These are phyloP conservation scores for Murraya paniculata DNA, from an alignment of 345 rosid genomes.

Conservation along the genomic window DNA sequence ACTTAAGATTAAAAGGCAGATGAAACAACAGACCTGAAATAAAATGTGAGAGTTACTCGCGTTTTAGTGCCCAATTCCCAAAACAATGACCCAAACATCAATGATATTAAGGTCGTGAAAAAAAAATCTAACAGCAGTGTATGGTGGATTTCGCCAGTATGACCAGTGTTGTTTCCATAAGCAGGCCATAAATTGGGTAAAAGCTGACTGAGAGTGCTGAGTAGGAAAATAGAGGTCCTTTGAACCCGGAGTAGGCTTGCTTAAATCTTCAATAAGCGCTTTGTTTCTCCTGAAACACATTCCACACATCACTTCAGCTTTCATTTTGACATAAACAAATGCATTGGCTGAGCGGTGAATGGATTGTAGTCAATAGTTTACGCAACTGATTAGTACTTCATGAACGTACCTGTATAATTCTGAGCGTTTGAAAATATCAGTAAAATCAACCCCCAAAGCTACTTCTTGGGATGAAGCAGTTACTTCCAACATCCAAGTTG, in stretches of 20 bases:
- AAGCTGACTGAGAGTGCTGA: constrained; percentile 51
- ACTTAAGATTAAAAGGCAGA: background rate
- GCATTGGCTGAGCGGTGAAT: too few relatives aligned
- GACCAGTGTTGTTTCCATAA: constrained; percentile 75
- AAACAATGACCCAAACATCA: constrained; percentile 67
- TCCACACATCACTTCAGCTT: background rate
- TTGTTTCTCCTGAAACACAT: constrained; percentile 61
- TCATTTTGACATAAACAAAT: background rate
- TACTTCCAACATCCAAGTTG: constrained; percentile 89
- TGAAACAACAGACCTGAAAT: background rate
- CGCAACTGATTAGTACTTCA: background rate
- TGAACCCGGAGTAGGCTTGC: constrained; percentile 53
- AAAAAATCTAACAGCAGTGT: constrained; percentile 69
- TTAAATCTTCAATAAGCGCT: constrained; percentile 48
- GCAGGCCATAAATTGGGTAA: constrained; percentile 58
- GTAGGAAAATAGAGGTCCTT: constrained; percentile 55
- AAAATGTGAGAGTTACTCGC: constrained; percentile 30
- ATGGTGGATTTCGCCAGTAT: constrained; percentile 74
- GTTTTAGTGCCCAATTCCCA: constrained; percentile 67
- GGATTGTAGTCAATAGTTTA: background rate
- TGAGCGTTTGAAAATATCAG: constrained; percentile 54
- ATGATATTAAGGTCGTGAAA: constrained; percentile 50
- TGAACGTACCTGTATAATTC: constrained; percentile 48
- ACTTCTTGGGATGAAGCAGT: constrained; percentile 55
- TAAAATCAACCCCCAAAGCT: constrained; percentile 58